Conservation (phyloP, 1,284 basidiomycete species). For the Phlebopus sp. region DNA sequence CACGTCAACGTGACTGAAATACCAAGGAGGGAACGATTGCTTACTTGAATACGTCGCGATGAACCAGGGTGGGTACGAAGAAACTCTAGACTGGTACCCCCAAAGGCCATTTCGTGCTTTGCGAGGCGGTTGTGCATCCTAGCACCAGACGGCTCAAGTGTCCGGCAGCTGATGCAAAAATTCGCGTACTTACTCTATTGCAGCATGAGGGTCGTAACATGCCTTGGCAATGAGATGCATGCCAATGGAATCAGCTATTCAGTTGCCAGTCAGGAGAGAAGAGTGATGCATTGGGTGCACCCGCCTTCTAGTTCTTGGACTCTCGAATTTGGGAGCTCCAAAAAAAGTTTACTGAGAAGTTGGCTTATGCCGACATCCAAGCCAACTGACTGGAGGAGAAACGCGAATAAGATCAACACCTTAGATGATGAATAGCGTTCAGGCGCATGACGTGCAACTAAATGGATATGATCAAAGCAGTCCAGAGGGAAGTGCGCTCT, state of each 20-base stretch:
- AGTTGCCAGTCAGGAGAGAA: conserved; percentile 5
- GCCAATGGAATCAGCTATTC: conserved; percentile 73
- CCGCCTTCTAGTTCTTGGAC: conserved; percentile 78
- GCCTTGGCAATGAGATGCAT: conserved; percentile 71
- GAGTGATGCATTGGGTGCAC: conserved; percentile 3
- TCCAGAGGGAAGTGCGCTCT: conserved; percentile 3
- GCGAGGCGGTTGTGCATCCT: conserved; percentile 72
- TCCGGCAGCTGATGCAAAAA: background rate
- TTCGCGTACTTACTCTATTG: conserved; percentile 55
- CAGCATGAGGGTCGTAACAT: conserved; percentile 77
- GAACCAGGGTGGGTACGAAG: conserved; percentile 77
- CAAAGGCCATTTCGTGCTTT: conserved; percentile 43
- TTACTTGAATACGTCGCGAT: conserved; percentile 65
- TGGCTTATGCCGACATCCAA: conserved; percentile 51
- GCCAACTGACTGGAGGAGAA: conserved; percentile 52
- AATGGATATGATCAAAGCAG: conserved; percentile 6
- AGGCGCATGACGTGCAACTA: conserved; percentile 75
- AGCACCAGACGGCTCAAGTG: conserved; percentile 7
- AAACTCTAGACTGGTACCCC: conserved; percentile 44
- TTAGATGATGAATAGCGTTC: conserved; percentile 66
- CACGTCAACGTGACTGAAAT: background rate
- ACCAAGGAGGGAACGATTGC: conserved; percentile 12
- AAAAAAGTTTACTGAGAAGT: conserved; percentile 51
- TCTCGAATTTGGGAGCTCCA: conserved; percentile 83
- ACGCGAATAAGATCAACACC: conserved; percentile 48